phyloP scores from a whole-genome alignment of 306 rosid genomes.

The Acmispon strigosus region DNA sequence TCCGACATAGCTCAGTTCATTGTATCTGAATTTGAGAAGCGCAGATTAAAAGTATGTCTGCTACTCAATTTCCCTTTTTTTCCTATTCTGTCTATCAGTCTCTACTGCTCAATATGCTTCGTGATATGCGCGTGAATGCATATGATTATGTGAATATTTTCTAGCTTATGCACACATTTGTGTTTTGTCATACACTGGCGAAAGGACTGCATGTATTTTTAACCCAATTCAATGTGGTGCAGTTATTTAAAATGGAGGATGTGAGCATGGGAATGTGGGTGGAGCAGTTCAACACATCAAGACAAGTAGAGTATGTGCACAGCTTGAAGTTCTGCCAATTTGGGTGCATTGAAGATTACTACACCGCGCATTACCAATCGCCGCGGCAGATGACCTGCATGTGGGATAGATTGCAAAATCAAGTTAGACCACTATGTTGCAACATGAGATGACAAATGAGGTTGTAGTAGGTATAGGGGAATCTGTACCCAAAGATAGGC shows the following conservation, averaged over 20 bases:
- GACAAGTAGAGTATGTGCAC: slow-evolving; percentile 55
- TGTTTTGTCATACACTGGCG: neutral
- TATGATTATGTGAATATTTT: too few relatives aligned
- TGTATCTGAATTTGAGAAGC: slow-evolving; percentile 61
- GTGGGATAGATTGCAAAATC: slow-evolving; percentile 69
- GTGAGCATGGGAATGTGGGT: slow-evolving; percentile 99
- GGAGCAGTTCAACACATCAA: slow-evolving; percentile 63
- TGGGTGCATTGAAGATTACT: slow-evolving; percentile 79
- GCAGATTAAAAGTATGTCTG: slow-evolving; percentile 56
- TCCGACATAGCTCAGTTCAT: slow-evolving; percentile 64
- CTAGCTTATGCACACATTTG: neutral
- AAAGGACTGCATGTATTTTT: neutral
- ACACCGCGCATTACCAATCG: slow-evolving; percentile 88
- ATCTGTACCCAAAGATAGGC: slow-evolving; percentile 7
- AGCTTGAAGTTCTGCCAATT: slow-evolving; percentile 77
- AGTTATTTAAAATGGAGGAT: slow-evolving; percentile 97
- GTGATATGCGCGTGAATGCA: neutral
- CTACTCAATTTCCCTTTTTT: neutral
- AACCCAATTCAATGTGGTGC: slow-evolving; percentile 12
- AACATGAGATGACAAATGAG: slow-evolving; percentile 66
- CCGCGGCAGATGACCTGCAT: slow-evolving; percentile 88
- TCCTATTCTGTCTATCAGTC: neutral
- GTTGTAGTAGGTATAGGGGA: neutral
- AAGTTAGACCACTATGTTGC: slow-evolving; percentile 74
- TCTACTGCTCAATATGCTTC: neutral